Evolutionary conservation across 2,329 filamentous ascomycete species (phyloP).

Genomic region (Fusarium napiforme): DNA sequence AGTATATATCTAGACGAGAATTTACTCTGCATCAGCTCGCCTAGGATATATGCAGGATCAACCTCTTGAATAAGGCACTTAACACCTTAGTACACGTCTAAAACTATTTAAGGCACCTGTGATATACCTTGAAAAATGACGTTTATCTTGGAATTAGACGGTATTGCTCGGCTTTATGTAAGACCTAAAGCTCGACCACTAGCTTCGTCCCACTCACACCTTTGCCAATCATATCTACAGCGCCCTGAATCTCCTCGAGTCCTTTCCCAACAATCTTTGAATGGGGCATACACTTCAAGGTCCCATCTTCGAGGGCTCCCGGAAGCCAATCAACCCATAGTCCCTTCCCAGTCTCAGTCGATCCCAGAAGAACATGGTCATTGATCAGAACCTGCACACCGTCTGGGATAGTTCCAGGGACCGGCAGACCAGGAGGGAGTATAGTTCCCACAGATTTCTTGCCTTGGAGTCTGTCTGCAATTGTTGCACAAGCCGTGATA

Average conservation of each 20-base stretch:
- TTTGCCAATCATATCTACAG: not conserved
- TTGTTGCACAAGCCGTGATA: not conserved
- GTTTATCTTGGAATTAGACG: no score
- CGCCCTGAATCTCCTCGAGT: not conserved
- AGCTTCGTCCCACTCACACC: not conserved
- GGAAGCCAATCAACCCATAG: not conserved
- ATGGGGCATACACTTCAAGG: not conserved
- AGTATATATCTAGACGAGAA: no score
- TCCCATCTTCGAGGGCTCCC: not conserved
- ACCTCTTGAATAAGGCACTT: no score
- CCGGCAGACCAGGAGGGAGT: not conserved
- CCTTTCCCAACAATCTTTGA: not conserved
- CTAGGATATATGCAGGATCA: no score
- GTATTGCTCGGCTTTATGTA: accelerated
- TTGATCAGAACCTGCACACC: not conserved
- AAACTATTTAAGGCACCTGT: no score
- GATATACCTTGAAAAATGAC: no score
- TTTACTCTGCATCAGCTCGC: no score
- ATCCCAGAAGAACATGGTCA: not conserved
- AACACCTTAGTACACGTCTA: no score
- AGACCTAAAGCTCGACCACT: not conserved
- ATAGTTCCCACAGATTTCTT: not conserved
- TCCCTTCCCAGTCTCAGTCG: not conserved
- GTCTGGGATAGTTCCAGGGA: not conserved
- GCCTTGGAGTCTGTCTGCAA: not conserved